Percentiles rank a stretch among this genome's conserved stretches.
Conservation (phyloP, 179 eudicot genomes). For the Beta corolliflora region DNA sequence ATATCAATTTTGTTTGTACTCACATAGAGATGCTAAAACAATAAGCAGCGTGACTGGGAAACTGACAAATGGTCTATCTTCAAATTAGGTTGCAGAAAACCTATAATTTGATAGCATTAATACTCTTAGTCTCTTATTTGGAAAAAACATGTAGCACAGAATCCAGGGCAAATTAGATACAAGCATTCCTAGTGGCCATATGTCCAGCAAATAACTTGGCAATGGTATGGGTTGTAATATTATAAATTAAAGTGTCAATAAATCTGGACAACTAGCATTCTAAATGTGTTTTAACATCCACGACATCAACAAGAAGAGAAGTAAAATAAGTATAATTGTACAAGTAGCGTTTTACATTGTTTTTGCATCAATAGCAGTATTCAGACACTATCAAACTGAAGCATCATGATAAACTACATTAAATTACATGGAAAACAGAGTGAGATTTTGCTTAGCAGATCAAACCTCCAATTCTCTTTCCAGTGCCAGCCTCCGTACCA, state of each 20-base stretch:
- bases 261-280: background rate
- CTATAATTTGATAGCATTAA: background rate
- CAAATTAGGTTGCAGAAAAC: background rate
- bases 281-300: background rate
- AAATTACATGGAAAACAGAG: background rate
- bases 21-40: background rate
- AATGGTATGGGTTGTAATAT: background rate
- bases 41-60: background rate
- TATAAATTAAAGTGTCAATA: background rate
- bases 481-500: constrained; percentile 72
- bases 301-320: background rate
- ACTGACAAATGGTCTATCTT: too few species aligned
- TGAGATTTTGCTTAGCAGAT: constrained; percentile 6
- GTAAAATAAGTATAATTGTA: background rate
- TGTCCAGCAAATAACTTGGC: background rate
- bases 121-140: too few species aligned
- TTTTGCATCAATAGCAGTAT: background rate
- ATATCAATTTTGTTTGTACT: background rate
- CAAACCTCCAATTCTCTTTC: constrained; percentile 87
- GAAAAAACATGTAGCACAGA: background rate
- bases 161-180: background rate
- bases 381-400: background rate
- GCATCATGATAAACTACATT: background rate
- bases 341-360: background rate
- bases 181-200: background rate